These are phyloP conservation scores for Sporodiniella umbellata DNA, from an alignment of 371 early-diverging fungal species.

Conservation along the genomic window DNA sequence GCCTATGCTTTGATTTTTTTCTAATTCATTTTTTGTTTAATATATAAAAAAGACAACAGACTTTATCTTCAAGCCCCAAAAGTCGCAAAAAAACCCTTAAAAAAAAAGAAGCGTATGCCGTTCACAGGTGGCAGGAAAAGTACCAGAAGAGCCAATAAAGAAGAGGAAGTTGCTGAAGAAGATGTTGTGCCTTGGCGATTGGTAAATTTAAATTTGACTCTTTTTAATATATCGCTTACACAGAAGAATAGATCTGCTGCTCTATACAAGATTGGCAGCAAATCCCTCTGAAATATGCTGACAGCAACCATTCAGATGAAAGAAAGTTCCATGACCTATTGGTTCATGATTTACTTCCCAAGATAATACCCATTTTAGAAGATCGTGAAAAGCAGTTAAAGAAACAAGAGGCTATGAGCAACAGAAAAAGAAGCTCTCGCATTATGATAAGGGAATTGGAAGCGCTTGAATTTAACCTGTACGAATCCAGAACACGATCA, in stretches of 20 bases:
- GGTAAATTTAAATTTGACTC: slow-evolving; percentile 28
- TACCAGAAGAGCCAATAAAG: slow-evolving; percentile 8
- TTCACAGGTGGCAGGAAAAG: slow-evolving; percentile 11
- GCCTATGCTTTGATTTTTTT: too few species aligned
- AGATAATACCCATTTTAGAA: slow-evolving; percentile 53
- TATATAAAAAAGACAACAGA: slow-evolving; percentile 54
- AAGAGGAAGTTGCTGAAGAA: slow-evolving; percentile 15
- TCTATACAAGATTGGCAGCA: slow-evolving; percentile 60
- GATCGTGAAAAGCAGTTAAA: slow-evolving; percentile 50
- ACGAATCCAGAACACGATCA: slow-evolving; percentile 7
- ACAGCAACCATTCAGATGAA: slow-evolving; percentile 54
- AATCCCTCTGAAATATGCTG: slow-evolving; percentile 51
- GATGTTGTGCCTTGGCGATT: slow-evolving; percentile 43
- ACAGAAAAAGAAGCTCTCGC: slow-evolving; percentile 67
- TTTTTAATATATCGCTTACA: too few species aligned
- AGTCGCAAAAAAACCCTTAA: slow-evolving; percentile 25
- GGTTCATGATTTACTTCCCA: slow-evolving; percentile 56
- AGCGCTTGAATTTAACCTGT: slow-evolving; percentile 22
- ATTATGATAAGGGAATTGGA: slow-evolving; percentile 58
- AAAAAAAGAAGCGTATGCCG: slow-evolving; percentile 11
- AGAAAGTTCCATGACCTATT: slow-evolving; percentile 52
- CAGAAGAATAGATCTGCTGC: slow-evolving; percentile 31
- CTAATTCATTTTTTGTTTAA: too few species aligned
- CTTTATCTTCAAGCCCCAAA: slow-evolving; percentile 56
- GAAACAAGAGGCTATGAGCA: slow-evolving; percentile 53